Conservation (phyloP, 192 early-diverging fungal genomes). For the Coemansia sp. region DNA sequence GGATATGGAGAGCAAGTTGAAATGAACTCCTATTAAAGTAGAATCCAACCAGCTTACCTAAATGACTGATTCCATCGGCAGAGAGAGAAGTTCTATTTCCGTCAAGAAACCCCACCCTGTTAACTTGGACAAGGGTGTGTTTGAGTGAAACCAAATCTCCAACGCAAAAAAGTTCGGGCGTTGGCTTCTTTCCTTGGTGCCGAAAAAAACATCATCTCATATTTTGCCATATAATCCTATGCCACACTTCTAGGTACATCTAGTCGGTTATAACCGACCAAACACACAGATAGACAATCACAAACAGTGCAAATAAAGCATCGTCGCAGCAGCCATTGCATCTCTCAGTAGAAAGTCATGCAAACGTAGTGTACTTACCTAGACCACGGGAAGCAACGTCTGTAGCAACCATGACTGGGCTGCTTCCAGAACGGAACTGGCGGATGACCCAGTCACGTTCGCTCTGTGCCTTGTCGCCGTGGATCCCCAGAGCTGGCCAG, state of each 20-base stretch:
- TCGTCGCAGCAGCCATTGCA: not conserved
- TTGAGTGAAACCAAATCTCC: not conserved
- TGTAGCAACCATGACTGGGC: conserved; percentile 96
- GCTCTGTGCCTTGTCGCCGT: conserved; percentile 94
- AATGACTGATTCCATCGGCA: conserved; percentile 10
- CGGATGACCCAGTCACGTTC: conserved; percentile 96
- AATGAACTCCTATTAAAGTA: conserved; percentile 7
- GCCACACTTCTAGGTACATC: not conserved
- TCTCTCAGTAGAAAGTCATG: not conserved
- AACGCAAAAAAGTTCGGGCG: not conserved
- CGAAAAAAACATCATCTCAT: conserved; percentile 5
- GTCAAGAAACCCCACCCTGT: not conserved
- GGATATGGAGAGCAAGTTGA: conserved; percentile 10
- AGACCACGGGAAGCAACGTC: conserved; percentile 96
- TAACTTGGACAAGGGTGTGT: not conserved
- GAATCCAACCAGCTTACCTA: conserved; percentile 8
- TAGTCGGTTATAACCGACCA: not conserved
- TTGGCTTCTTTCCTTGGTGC: not conserved
- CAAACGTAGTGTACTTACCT: conserved; percentile 61
- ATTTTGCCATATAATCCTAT: not conserved
- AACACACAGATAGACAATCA: conserved; percentile 13
- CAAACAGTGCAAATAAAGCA: conserved; percentile 1
- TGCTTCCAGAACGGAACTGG: conserved; percentile 85
- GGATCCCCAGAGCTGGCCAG: conserved; percentile 91
- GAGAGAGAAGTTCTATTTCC: not conserved